phyloP scores from a whole-genome alignment of 441 rosid genomes.

The Populus hybrid region DNA sequence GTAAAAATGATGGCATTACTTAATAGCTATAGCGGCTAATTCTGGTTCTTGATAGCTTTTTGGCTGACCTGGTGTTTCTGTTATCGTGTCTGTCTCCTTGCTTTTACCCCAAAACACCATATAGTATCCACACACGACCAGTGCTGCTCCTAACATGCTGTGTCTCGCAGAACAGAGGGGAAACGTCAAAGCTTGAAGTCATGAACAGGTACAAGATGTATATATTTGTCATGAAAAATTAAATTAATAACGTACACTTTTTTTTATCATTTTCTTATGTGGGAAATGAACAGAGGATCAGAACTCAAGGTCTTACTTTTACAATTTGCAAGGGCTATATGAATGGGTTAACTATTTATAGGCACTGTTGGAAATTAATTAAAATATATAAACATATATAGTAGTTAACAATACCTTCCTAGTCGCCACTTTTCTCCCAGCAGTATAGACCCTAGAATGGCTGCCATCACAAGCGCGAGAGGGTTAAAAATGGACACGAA shows the following conservation, averaged over 20 bases:
- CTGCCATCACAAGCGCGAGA: neutral
- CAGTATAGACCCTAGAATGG: neutral
- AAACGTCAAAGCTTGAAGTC: too few relatives aligned
- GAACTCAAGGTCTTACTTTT: neutral
- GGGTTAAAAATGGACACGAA: neutral
- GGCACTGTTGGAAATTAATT: neutral
- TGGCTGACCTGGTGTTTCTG: too few relatives aligned
- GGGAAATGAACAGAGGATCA: neutral
- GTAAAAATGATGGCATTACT: too few relatives aligned
- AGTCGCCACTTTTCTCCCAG: neutral
- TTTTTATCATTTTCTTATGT: neutral
- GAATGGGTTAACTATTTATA: neutral
- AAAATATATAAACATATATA: too few relatives aligned
- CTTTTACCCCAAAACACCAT: slow-evolving; percentile 17
- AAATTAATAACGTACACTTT: too few relatives aligned
- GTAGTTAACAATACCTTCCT: neutral
- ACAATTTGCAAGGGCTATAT: neutral
- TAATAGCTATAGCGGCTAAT: too few relatives aligned
- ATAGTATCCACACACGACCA: slow-evolving; percentile 12
- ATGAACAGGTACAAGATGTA: too few relatives aligned
- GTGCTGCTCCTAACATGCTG: neutral
- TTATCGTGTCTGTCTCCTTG: neutral
- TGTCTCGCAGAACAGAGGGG: too few relatives aligned
- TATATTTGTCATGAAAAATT: too few relatives aligned
- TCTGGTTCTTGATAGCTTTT: too few relatives aligned